Conservation (phyloP, 805 yeast genomes). For the Wickerhamiella nectarea region DNA sequence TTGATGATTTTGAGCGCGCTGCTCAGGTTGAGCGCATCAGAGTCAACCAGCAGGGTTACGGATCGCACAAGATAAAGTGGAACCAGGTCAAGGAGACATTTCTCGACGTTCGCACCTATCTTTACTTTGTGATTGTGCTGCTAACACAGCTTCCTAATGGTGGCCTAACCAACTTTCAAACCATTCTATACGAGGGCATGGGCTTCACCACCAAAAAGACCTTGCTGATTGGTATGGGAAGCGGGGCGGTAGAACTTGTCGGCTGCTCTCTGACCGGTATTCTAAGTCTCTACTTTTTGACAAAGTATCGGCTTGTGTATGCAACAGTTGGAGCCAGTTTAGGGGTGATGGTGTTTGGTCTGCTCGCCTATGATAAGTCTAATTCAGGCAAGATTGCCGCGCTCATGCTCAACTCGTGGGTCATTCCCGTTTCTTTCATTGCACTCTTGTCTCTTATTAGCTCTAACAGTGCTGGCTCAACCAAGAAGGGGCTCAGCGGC, state of each 20-base stretch:
- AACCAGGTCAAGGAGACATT: slow-evolving; percentile 40
- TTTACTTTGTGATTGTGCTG: slow-evolving; percentile 22
- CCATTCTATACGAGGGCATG: slow-evolving; percentile 31
- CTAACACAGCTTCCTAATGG: slow-evolving; percentile 5
- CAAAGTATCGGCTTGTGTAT: slow-evolving; percentile 12
- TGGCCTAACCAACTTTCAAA: slow-evolving; percentile 37
- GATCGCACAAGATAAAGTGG: slow-evolving; percentile 38
- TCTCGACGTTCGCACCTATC: slow-evolving; percentile 37
- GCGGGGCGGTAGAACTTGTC: slow-evolving; percentile 32
- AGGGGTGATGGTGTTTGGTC: slow-evolving; percentile 30
- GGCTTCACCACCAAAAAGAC: slow-evolving; percentile 21
- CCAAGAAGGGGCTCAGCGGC: slow-evolving; percentile 46
- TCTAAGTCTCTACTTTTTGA: slow-evolving; percentile 11
- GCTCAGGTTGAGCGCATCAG: slow-evolving; percentile 40
- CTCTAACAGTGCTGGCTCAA: slow-evolving; percentile 54
- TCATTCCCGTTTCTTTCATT: slow-evolving; percentile 21
- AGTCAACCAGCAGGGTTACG: slow-evolving; percentile 42
- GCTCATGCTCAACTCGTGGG: slow-evolving; percentile 24
- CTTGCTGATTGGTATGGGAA: slow-evolving; percentile 31
- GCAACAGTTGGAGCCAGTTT: slow-evolving; percentile 41
- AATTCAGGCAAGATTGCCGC: slow-evolving; percentile 31
- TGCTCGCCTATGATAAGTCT: slow-evolving; percentile 33
- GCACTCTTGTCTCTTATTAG: slow-evolving; percentile 16
- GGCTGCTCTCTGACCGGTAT: slow-evolving; percentile 11
- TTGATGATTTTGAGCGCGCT: slow-evolving; percentile 34